Evolutionary conservation across 306 rosid species (phyloP).

Genomic region (Pterocarpus macrocarpus): DNA sequence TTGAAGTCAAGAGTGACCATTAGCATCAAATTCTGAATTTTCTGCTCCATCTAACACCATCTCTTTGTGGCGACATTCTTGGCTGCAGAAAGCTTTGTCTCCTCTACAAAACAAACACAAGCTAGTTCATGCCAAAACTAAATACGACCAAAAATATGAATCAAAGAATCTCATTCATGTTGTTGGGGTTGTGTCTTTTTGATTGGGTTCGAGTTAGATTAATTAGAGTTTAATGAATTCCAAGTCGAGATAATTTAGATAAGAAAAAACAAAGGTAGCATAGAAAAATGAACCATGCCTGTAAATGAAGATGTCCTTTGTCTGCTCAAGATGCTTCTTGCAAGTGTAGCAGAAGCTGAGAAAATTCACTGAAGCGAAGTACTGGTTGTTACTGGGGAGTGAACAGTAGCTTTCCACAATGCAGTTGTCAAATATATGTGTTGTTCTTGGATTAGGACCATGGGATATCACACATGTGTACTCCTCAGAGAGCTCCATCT

Average conservation of each 20-base stretch:
- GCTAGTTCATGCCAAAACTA: neutral
- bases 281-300: conserved; percentile 51
- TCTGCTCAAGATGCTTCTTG: conserved; percentile 77
- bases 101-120: conserved; percentile 66
- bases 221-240: too few relatives aligned
- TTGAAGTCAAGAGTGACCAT: conserved; percentile 30
- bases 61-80: conserved; percentile 83
- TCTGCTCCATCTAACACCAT: conserved; percentile 74
- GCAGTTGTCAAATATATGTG: conserved; percentile 83
- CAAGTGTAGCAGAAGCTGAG: conserved; percentile 88
- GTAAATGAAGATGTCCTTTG: conserved; percentile 86
- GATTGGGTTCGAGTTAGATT: too few relatives aligned
- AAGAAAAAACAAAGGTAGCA: neutral
- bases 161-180: neutral
- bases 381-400: conserved; percentile 36
- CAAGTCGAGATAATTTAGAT: too few relatives aligned
- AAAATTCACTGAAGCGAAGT: conserved; percentile 53
- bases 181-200: neutral
- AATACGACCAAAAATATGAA: neutral
- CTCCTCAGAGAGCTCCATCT: conserved; percentile 85
- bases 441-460: conserved; percentile 81
- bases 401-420: conserved; percentile 61
- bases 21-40: conserved; percentile 52
- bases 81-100: conserved; percentile 90
- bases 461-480: conserved; percentile 85